These are phyloP conservation scores for Phyllosticta citribraziliensis DNA, from an alignment of 2,329 filamentous ascomycete genomes.

Conservation along the genomic window DNA sequence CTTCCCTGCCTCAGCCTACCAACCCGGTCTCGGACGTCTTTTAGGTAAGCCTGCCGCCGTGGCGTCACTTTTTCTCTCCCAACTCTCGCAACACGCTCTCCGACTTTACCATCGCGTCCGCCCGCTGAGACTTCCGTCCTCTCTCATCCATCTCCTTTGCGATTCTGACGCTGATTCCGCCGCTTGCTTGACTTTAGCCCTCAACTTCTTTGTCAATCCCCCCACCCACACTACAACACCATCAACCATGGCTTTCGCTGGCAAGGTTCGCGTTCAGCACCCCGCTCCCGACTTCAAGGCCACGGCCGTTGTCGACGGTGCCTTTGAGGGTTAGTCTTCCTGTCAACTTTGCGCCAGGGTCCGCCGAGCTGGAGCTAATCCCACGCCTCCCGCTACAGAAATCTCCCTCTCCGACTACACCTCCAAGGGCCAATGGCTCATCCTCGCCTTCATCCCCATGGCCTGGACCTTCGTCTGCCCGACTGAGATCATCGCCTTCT, in stretches of 20 bases:
- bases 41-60: not conserved
- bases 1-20: not conserved
- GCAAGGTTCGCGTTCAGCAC: conserved; percentile 31
- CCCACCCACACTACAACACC: not conserved
- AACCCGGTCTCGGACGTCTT: not conserved
- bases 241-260: conserved; percentile 22
- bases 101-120: not conserved
- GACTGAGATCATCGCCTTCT: conserved; percentile 57
- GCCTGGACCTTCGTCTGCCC: conserved; percentile 61
- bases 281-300: conserved; percentile 29
- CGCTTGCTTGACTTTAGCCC: not conserved
- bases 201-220: conserved; percentile 1
- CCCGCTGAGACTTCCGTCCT: not conserved
- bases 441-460: conserved; percentile 58
- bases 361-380: not conserved
- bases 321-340: conserved; percentile 27
- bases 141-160: not conserved
- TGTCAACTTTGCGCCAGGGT: not conserved
- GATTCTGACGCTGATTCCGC: not conserved
- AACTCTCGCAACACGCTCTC: not conserved
- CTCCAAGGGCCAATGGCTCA: conserved; percentile 45
- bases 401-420: conserved; percentile 30
- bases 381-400: conserved; percentile 17
- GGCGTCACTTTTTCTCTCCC: not conserved
- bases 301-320: conserved; percentile 30